Percentiles rank a stretch among this genome's conserved stretches.
Evolutionary conservation across 306 rosid species (phyloP).

Genomic region (Dryas octopetala): DNA sequence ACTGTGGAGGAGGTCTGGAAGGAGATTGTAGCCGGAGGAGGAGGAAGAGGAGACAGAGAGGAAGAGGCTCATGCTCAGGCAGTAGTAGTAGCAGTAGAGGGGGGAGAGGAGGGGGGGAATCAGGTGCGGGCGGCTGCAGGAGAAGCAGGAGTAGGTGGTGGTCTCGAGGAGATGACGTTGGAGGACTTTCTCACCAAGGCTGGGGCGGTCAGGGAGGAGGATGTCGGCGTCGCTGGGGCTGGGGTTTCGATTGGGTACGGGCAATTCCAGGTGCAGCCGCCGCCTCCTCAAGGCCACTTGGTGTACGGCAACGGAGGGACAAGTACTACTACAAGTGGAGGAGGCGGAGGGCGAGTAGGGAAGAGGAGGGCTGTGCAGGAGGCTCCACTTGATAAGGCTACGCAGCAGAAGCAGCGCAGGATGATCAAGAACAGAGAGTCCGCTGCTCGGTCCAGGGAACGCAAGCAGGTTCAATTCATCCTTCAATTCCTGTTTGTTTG

Average conservation of each 20-base stretch:
- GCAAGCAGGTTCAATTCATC: slow-evolving; percentile 59
- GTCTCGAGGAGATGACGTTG: slow-evolving; percentile 41
- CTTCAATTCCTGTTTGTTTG: not conserved
- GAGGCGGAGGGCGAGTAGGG: slow-evolving; percentile 42
- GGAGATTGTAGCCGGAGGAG: slow-evolving; percentile 49
- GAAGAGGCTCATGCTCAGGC: not conserved
- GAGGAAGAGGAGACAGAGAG: slow-evolving; percentile 19
- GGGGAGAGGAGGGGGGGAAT: slow-evolving; percentile 22
- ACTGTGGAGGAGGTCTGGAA: slow-evolving; percentile 74
- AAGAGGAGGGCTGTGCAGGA: slow-evolving; percentile 67
- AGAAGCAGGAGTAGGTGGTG: slow-evolving; percentile 13
- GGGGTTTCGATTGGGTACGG: slow-evolving; percentile 33
- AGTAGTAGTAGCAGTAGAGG: not conserved
- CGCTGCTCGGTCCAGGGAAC: slow-evolving; percentile 92
- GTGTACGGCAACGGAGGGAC: slow-evolving; percentile 35
- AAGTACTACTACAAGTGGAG: not conserved
- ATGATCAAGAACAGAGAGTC: slow-evolving; percentile 93
- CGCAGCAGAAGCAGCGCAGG: slow-evolving; percentile 80
- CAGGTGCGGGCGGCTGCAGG: slow-evolving; percentile 19
- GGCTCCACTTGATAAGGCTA: slow-evolving; percentile 62
- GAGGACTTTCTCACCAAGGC: slow-evolving; percentile 67
- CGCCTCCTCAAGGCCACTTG: slow-evolving; percentile 19
- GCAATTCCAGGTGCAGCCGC: slow-evolving; percentile 46
- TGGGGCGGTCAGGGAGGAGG: slow-evolving; percentile 59
- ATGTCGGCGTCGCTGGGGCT: slow-evolving; percentile 31